Evolutionary conservation across 805 yeast species (phyloP), one percentile per base, ranked within the genome.

Genomic region (Cyberlindnera xylosilytica): DNA sequence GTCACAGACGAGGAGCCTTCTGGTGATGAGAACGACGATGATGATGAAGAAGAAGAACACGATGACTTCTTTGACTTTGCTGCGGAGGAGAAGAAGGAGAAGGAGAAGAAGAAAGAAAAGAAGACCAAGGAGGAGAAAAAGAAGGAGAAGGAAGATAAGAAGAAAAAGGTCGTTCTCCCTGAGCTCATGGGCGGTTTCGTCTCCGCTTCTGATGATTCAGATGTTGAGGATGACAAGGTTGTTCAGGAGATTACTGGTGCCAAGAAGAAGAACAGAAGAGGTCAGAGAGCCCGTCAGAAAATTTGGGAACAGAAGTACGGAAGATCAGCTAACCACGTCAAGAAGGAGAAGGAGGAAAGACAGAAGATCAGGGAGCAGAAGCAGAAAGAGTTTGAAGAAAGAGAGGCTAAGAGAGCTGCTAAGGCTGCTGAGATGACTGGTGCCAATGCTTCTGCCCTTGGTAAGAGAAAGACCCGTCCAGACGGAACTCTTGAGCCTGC

Each of bases 271-370:
- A 93, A 93, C 63, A 75, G 99, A 66, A 79, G 97, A 63, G 99
- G 99, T 20, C 99, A 93, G 68, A 74, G 98, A 46, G 99, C 97
- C 1, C 81, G 99, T 67, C 93, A 91, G 62, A 84, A 86, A 70
- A 88, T 93, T 39, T 93, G 98, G 98, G 99, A 89, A 60, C 69
- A 76, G 65, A 91, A 93, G 62, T 93, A 72, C 60, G 98, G 98
- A 20, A 62, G 63, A 16, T 68, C 71, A 20, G 99, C 99, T n/a
- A 81, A 79, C 43, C 99, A 93, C 62, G 75, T 90, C 19, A 71
- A 77, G 56, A 75, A 80, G 51, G 86, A 86, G 53, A 64, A 70
- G n/a, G 78, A 73, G 36, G 72, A 80, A 32, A 62, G 67, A 22
- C 66, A 63, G 34, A 73, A 73, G 34, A 83, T 81, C 48, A 69